Evolutionary conservation across 768 basidiomycete species (phyloP).

Genomic region (Pleurotus citrinopileatus): DNA sequence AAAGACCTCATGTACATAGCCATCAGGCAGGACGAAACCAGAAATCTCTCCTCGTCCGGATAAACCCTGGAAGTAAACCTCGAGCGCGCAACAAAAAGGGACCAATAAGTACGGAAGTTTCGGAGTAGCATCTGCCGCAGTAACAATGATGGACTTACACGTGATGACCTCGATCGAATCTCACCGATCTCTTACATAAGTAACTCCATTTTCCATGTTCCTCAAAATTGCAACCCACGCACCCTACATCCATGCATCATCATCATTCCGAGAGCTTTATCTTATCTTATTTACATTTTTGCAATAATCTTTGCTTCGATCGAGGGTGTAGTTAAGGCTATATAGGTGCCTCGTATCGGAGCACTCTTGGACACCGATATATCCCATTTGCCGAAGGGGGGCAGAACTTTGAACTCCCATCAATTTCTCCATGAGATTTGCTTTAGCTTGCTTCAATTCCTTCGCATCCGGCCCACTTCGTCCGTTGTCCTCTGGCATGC

Average conservation of each 20-base stretch:
- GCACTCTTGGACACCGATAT: slow-evolving; percentile 1
- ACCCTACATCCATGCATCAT: too few species aligned
- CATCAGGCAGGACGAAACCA: too few species aligned
- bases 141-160: slow-evolving; percentile 1
- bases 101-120: slow-evolving; percentile 8
- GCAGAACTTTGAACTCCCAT: not conserved
- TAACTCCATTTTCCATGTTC: too few species aligned
- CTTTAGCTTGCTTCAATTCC: not conserved
- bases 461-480: not conserved
- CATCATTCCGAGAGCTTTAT: too few species aligned
- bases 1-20: not conserved
- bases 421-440: not conserved
- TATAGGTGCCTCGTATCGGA: slow-evolving; percentile 1
- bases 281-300: slow-evolving; percentile 4
- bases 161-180: not conserved
- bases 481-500: not conserved
- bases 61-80: slow-evolving; percentile 6
- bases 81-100: not conserved
- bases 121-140: not conserved
- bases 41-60: not conserved
- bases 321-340: too few species aligned
- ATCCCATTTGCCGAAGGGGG: not conserved
- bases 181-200: not conserved
- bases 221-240: too few species aligned
- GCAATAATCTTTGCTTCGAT: slow-evolving; percentile 5